phyloP scores from a whole-genome alignment of 148 eudicot species.

The Pouteria glomerata region DNA sequence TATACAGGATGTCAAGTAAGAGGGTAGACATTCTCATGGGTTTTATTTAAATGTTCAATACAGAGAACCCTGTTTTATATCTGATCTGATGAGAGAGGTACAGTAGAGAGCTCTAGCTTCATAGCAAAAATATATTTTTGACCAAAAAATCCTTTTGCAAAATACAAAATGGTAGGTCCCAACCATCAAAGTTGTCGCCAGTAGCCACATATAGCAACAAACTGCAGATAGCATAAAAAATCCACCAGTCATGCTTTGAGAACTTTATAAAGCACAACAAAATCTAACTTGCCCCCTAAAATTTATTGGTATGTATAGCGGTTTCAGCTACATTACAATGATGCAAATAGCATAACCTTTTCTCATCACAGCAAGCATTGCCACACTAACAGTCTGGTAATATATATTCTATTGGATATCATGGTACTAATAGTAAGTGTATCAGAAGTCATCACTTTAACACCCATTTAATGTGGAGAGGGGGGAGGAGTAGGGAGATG shows the following conservation, averaged over 20 bases:
- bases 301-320: neutral
- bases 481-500: neutral
- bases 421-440: neutral
- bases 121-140: neutral
- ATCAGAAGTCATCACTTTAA: neutral
- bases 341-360: neutral
- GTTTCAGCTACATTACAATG: neutral
- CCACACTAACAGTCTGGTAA: neutral
- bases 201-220: neutral
- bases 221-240: neutral
- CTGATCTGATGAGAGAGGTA: neutral
- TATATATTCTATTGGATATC: neutral
- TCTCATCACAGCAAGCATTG: neutral
- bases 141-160: neutral
- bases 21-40: neutral
- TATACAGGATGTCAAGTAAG: constrained; percentile 4
- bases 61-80: neutral
- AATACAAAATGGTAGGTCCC: neutral
- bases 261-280: neutral
- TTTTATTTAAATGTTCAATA: neutral
- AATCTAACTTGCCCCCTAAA: neutral
- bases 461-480: neutral
- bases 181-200: constrained; percentile 1
- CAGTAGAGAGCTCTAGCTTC: neutral
- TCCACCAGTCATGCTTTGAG: neutral